These are phyloP conservation scores for Penicillium sclerotigenum DNA, from an alignment of 2,329 filamentous ascomycete species.

Conservation along the genomic window DNA sequence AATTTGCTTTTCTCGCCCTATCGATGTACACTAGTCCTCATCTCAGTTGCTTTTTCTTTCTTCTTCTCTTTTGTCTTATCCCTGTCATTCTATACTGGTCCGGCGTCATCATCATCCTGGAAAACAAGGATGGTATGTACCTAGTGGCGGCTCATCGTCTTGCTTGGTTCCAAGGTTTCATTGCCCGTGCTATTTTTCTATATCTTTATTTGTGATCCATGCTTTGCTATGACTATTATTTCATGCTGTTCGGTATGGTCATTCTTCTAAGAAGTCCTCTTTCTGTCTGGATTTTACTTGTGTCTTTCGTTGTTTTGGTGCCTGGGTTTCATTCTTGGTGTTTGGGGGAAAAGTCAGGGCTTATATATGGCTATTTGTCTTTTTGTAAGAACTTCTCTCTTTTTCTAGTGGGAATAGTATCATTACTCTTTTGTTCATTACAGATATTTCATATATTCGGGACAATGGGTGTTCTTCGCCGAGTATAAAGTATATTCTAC, in stretches of 20 bases:
- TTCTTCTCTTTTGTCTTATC: conserved; percentile 2
- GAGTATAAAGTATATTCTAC: not conserved
- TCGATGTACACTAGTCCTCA: conserved; percentile 21
- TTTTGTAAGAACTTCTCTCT: conserved; percentile 5
- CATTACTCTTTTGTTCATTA: conserved; percentile 6
- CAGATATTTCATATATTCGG: not conserved
- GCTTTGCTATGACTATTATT: conserved; percentile 4
- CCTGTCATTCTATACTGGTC: conserved; percentile 13
- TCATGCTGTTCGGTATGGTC: not conserved
- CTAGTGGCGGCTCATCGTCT: not conserved
- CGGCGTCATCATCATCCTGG: conserved; percentile 19
- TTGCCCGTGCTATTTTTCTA: not conserved
- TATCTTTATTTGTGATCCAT: not conserved
- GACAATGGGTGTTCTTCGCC: not conserved
- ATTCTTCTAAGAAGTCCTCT: not conserved
- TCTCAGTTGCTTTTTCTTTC: conserved; percentile 1
- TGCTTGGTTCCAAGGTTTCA: not conserved
- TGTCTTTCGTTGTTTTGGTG: conserved; percentile 3
- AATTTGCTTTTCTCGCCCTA: conserved; percentile 4
- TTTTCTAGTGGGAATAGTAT: conserved; percentile 7
- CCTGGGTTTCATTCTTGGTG: conserved; percentile 1
- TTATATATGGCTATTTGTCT: conserved; percentile 6
- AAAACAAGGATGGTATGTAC: conserved; percentile 7
- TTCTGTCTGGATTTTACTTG: not conserved
- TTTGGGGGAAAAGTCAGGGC: conserved; percentile 12